Base-by-base conservation (phyloP, 2,329 filamentous ascomycete species). In the Penicillium sp. region DNA sequence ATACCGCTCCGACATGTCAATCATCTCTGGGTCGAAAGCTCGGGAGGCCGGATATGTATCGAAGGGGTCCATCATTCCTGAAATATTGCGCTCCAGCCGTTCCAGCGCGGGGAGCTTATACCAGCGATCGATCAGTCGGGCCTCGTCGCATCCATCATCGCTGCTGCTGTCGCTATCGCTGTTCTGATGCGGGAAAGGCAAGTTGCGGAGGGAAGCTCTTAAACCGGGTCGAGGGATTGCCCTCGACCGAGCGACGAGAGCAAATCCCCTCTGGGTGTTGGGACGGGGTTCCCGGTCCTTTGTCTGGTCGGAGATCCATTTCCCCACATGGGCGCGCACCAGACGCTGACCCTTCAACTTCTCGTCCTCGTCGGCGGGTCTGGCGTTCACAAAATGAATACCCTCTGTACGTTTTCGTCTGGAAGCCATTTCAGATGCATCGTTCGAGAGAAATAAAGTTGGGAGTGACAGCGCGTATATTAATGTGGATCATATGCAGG, bases 221-320 rank as follows among this genome's bases (percentile, higher is more conserved):
- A 27, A 27, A 27, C 18, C 10, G 13, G 34, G 34, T n/a, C 13
- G 34, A 14, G n/a, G 6, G 34, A 36, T n/a, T 5, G 13, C n/a
- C 13, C 48, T 38, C 11, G 21, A 45, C 21, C 48, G 55, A 27
- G 57, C 58, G 3, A 52, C 56, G 29, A 60, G 24, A 13, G 46
- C 14, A 11, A 45, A 60, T n/a, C 31, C 31, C 13, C 34, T 27
- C 24, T 5, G 13, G 34, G 34, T n/a, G 3, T 36, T 27, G 3
- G 24, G 34, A n/a, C 34, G 34, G 13, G 34, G 34, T 36, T 36
- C 34, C 45, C 66, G 66, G 29, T 68, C 67, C 54, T 66, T 71
- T 31, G 68, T 70, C 48, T 72, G 69, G 18, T 68, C 66, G 48
- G 69, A 72, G 43, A 71, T 71, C 69, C 67, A 71, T 58, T 64